A percentile compares a stretch with the other conserved stretches of the same genome.
Conservation (phyloP, 148 eudicot genomes). For the Agrostemma githago region DNA sequence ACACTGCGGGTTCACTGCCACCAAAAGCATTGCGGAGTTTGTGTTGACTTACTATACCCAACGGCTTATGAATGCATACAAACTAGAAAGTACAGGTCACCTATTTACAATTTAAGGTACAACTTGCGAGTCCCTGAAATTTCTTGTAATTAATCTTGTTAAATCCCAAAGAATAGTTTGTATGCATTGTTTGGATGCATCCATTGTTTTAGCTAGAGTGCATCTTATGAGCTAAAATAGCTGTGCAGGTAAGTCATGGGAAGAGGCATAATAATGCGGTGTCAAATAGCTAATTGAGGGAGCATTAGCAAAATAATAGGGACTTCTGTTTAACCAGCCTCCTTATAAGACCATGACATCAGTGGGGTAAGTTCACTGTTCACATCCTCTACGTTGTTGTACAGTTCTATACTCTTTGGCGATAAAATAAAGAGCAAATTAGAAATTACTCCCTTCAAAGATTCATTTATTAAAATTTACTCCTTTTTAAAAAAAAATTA, state of each 20-base stretch:
- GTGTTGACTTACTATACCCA: background rate
- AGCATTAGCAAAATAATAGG: conserved; percentile 70
- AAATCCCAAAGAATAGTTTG: background rate
- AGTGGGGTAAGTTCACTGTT: conserved; percentile 34
- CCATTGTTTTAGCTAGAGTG: background rate
- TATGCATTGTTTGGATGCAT: background rate
- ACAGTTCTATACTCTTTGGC: conserved; percentile 21
- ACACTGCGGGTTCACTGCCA: background rate
- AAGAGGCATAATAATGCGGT: conserved; percentile 53
- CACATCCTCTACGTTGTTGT: background rate
- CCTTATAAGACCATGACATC: conserved; percentile 46
- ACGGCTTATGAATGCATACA: conserved; percentile 1
- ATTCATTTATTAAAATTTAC: too few relatives aligned
- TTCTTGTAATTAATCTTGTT: background rate
- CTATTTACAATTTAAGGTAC: background rate
- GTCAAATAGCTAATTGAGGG: conserved; percentile 55
- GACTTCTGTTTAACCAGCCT: conserved; percentile 62
- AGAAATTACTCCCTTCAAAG: too few relatives aligned
- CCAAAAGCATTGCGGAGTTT: background rate
- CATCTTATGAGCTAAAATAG: conserved; percentile 43
- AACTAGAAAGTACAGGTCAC: background rate
- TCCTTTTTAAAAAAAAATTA: too few relatives aligned
- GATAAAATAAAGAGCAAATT: background rate
- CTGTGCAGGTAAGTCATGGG: conserved; percentile 44
- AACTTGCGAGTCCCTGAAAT: background rate